These are phyloP conservation scores for Citrus unshiu DNA, from an alignment of 345 rosid species.

Conservation along the genomic window DNA sequence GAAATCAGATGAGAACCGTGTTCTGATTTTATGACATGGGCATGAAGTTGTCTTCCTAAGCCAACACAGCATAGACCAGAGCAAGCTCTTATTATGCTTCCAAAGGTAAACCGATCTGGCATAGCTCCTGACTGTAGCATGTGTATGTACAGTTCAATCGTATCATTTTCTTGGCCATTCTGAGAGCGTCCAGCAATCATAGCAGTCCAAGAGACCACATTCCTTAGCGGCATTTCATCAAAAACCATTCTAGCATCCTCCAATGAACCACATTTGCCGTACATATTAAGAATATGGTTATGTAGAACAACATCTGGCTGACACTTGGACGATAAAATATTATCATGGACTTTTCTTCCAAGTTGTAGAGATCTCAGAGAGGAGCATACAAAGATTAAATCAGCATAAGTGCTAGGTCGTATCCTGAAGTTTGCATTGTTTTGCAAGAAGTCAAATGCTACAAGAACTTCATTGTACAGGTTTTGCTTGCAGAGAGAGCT, in stretches of 20 bases:
- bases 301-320: constrained; percentile 44
- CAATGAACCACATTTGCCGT: too few relatives aligned
- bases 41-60: constrained; percentile 56
- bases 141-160: too few relatives aligned
- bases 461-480: constrained; percentile 42
- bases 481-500: constrained; percentile 35
- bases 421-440: constrained; percentile 27
- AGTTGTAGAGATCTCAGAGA: constrained; percentile 37
- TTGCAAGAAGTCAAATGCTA: constrained; percentile 38
- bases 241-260: too few relatives aligned
- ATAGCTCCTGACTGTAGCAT: constrained; percentile 15
- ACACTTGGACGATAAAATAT: constrained; percentile 38
- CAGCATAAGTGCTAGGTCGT: constrained; percentile 28
- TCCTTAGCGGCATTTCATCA: too few relatives aligned
- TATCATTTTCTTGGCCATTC: too few relatives aligned
- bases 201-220: too few relatives aligned
- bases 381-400: constrained; percentile 45
- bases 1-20: constrained; percentile 35
- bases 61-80: constrained; percentile 27
- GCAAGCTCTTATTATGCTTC: constrained; percentile 51
- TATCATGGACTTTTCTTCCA: constrained; percentile 57
- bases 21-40: constrained; percentile 48
- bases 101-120: constrained; percentile 53
- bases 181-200: too few relatives aligned
- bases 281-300: constrained; percentile 15